Evolutionary conservation across 2,329 filamentous ascomycete species (phyloP).

Genomic region (Diaporthe caulivora): DNA sequence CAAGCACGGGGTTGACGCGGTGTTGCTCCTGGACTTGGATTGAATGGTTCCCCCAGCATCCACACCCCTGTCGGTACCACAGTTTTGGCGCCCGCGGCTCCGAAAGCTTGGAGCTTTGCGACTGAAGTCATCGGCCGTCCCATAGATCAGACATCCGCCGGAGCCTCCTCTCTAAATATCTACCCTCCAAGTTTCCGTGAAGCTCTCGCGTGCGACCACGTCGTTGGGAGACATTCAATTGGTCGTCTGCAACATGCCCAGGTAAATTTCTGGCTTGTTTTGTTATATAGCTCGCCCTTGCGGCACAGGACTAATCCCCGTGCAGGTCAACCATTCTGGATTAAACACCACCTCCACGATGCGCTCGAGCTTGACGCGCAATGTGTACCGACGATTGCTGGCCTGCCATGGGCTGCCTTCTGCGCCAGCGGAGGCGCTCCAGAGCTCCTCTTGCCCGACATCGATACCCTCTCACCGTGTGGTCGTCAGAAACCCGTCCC

Average conservation of each 20-base stretch:
- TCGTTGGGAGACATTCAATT: slow-evolving; percentile 16
- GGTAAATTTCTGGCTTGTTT: background rate
- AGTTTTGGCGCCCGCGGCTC: slow-evolving; percentile 34
- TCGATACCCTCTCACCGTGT: slow-evolving; percentile 10
- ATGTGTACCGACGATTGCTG: slow-evolving; percentile 69
- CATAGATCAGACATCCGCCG: background rate
- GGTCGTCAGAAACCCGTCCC: slow-evolving; percentile 21
- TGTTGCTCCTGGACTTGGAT: slow-evolving; percentile 1
- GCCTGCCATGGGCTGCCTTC: slow-evolving; percentile 57
- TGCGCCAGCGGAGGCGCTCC: slow-evolving; percentile 47
- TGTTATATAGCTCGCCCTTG: background rate
- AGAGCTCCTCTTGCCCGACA: slow-evolving; percentile 38
- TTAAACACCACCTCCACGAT: slow-evolving; percentile 53
- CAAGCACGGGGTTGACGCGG: slow-evolving; percentile 6
- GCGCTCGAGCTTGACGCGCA: slow-evolving; percentile 71
- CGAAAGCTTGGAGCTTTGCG: slow-evolving; percentile 29
- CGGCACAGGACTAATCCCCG: background rate
- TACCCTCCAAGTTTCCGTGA: background rate
- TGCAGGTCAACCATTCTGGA: slow-evolving; percentile 30
- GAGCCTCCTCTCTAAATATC: background rate
- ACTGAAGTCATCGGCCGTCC: slow-evolving; percentile 32
- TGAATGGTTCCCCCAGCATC: slow-evolving; percentile 34
- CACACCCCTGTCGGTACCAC: slow-evolving; percentile 24
- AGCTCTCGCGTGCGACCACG: background rate
- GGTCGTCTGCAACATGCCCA: slow-evolving; percentile 36